Base-by-base conservation (phyloP, 1,284 basidiomycete genomes). In the Mycosarcoma mackinlayi region DNA sequence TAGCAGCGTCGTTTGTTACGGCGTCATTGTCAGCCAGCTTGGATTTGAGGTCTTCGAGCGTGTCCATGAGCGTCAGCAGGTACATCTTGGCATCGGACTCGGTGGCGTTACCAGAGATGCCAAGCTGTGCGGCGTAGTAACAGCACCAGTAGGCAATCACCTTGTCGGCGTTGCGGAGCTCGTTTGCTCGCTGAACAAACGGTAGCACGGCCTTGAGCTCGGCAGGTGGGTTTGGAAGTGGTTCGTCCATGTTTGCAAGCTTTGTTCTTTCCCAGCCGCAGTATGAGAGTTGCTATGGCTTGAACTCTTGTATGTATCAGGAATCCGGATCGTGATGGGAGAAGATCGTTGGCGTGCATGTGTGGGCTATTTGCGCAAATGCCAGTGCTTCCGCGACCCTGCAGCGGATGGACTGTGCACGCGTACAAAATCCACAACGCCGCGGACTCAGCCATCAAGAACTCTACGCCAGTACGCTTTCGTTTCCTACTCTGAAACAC, bases 121-220 rank as follows among this genome's bases (percentile, higher is more conserved):
- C 94, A 37, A 91, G 85, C 83, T 96, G 92, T 0, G 92, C 91
- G 40, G 93, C 94, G 83, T 93, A 90, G 85, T 94, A 97, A 48
- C 76, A 84, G 92, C 94, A 94, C 94, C 94, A 98, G 83, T 98
- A 98, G 1, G 92, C 87, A 71, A 98, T 89, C 48, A 94, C 86
- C 3, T 92, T 91, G 74, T 98, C 93, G 58, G 90, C 89, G 14
- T 85, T 85, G 49, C 87, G 88, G 63, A 96, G 87, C 83, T 98
- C 95, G 48, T 91, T 89, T 0, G 94, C 92, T 46, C 94, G 88
- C 80, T 93, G 92, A n/a, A 98, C 86, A 81, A 89, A 94, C 3
- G 93, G 90, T 8, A 88, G 83, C 59, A 91, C 86, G 18, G 88
- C 67, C 67, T 86, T 86, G 37, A 82, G 76, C 48, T 76, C 65